Percentiles rank a stretch among this genome's conserved stretches.
phyloP scores from a whole-genome alignment of 495 filamentous ascomycete genomes.

The Podospora pseudopauciseta region DNA sequence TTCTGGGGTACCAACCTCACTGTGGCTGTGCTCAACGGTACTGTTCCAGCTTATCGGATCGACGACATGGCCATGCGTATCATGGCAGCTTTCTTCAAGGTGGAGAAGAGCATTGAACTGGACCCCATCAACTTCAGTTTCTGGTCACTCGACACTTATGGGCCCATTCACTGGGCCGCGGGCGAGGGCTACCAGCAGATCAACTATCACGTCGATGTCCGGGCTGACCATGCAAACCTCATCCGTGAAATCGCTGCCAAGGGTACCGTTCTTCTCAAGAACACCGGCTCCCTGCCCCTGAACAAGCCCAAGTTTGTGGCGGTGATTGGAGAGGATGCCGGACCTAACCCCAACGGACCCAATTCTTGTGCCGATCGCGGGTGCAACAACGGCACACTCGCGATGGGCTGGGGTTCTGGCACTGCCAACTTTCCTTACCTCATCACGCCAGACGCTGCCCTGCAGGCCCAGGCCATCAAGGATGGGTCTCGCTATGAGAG shows the following conservation, averaged over 20 bases:
- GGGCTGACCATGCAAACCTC: constrained; percentile 62
- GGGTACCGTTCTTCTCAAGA: constrained; percentile 88
- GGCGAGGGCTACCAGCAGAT: constrained; percentile 60
- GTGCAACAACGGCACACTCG: constrained; percentile 84
- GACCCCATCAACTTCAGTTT: constrained; percentile 81
- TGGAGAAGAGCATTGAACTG: constrained; percentile 59
- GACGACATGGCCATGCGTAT: constrained; percentile 93
- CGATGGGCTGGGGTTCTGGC: constrained; percentile 93
- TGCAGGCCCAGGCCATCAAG: constrained; percentile 64
- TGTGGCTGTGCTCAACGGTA: constrained; percentile 81
- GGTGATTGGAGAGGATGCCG: constrained; percentile 85
- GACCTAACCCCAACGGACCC: constrained; percentile 68
- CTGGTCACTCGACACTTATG: constrained; percentile 76
- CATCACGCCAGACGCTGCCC: constrained; percentile 79
- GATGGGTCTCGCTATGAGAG: constrained; percentile 64
- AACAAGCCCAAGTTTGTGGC: constrained; percentile 69
- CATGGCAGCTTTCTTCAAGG: constrained; percentile 90
- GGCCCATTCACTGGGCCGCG: constrained; percentile 60
- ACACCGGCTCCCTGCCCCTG: constrained; percentile 70
- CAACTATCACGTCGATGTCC: constrained; percentile 85
- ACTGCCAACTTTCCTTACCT: constrained; percentile 90
- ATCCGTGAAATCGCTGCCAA: constrained; percentile 73
- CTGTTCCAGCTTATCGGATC: constrained; percentile 82
- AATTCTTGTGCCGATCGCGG: constrained; percentile 80
- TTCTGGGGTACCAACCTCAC: constrained; percentile 88